These are phyloP conservation scores for Lipomyces orientalis DNA, from an alignment of 805 yeast species.

Conservation along the genomic window DNA sequence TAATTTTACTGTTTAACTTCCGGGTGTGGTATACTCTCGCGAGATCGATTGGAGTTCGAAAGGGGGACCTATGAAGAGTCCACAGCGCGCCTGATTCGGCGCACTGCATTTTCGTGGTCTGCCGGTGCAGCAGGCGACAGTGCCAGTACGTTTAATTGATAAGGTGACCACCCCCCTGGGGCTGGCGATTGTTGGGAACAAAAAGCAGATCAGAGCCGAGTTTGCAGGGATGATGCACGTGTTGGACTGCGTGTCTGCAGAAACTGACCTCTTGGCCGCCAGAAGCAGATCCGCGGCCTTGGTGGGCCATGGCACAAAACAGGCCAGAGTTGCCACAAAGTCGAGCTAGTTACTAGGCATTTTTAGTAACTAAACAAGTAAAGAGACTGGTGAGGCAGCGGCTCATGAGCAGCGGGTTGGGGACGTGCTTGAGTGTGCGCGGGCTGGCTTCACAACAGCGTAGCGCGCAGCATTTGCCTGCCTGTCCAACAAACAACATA, in stretches of 20 bases:
- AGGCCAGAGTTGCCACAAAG: not conserved
- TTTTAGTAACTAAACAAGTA: too few species aligned
- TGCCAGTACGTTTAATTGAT: not conserved
- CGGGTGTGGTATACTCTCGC: too few species aligned
- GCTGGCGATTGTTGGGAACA: not conserved
- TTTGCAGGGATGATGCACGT: not conserved
- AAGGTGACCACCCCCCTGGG: not conserved
- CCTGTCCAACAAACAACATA: not conserved
- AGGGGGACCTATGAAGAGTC: too few species aligned
- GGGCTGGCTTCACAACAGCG: not conserved
- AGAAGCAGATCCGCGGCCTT: too few species aligned
- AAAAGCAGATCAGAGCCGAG: not conserved
- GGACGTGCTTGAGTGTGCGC: slow-evolving; percentile 8
- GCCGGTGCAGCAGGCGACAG: not conserved
- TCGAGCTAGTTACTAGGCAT: too few species aligned
- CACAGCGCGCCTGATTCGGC: not conserved
- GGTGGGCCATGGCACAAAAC: too few species aligned
- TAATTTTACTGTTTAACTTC: too few species aligned
- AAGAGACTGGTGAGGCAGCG: not conserved
- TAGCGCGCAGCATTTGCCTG: not conserved
- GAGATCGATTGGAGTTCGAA: too few species aligned
- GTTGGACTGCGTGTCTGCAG: not conserved
- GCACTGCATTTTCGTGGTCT: not conserved
- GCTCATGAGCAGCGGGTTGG: not conserved
- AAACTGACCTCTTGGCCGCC: too few species aligned